phyloP scores from a whole-genome alignment of 2,329 filamentous ascomycete species.

The Pyrenochaeta sp. region DNA sequence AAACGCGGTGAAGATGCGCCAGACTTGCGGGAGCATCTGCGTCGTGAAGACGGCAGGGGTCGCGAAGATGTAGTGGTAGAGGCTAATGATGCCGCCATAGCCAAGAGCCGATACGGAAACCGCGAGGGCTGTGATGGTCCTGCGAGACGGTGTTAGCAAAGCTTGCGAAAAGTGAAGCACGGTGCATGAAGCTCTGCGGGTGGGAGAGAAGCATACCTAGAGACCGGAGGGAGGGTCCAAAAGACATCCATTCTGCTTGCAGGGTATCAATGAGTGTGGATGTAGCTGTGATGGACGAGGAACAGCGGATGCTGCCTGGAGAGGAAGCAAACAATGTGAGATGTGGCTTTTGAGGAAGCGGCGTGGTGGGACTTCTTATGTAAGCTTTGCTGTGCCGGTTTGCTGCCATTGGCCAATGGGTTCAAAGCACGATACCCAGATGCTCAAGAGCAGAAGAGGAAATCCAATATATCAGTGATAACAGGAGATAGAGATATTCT shows the following conservation, averaged over 20 bases:
- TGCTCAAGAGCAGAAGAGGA: too few relatives aligned
- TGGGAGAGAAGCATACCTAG: slow-evolving; percentile 61
- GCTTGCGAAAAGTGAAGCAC: too few relatives aligned
- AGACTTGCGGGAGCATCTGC: slow-evolving; percentile 62
- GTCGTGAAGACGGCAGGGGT: slow-evolving; percentile 62
- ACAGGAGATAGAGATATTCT: too few relatives aligned
- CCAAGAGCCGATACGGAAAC: slow-evolving; percentile 69
- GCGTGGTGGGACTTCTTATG: slow-evolving; percentile 21
- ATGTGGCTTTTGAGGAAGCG: slow-evolving; percentile 31
- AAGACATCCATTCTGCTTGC: slow-evolving; percentile 63
- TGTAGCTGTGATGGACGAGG: slow-evolving; percentile 31
- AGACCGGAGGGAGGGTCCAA: slow-evolving; percentile 71
- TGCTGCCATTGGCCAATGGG: slow-evolving; percentile 5
- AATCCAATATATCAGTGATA: too few relatives aligned
- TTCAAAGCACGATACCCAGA: not conserved
- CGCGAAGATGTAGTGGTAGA: slow-evolving; percentile 63
- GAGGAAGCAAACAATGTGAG: slow-evolving; percentile 21
- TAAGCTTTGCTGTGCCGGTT: slow-evolving; percentile 12
- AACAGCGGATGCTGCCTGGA: slow-evolving; percentile 46
- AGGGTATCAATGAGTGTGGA: slow-evolving; percentile 26
- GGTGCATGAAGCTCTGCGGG: not conserved
- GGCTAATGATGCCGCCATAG: slow-evolving; percentile 64
- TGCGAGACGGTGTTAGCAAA: slow-evolving; percentile 60
- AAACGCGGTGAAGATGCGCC: slow-evolving; percentile 66
- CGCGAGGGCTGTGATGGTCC: slow-evolving; percentile 71